Evolutionary conservation across 2,329 filamentous ascomycete genomes (phyloP).

Genomic region (Colletotrichum filicis): DNA sequence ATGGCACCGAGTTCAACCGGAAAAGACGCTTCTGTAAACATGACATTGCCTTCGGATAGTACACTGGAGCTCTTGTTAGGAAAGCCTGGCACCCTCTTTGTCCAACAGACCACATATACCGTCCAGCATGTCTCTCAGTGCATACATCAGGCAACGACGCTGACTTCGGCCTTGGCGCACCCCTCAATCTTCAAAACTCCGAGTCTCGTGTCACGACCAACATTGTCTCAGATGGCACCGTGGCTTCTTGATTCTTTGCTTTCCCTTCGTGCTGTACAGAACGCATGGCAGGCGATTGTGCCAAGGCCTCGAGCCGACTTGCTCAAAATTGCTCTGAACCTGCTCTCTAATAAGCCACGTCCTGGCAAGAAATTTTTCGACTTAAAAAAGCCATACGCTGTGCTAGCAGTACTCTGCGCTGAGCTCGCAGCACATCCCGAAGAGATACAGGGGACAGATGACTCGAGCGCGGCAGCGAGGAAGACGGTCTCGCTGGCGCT

Average conservation of each 20-base stretch:
- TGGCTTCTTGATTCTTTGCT: conserved; percentile 63
- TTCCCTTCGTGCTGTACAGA: conserved; percentile 53
- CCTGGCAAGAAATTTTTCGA: conserved; percentile 32
- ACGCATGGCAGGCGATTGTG: conserved; percentile 46
- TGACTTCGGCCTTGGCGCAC: conserved; percentile 56
- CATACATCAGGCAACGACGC: conserved; percentile 56
- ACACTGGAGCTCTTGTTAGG: conserved; percentile 50
- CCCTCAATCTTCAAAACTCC: conserved; percentile 48
- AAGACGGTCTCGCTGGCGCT: conserved; percentile 51
- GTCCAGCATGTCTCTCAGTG: conserved; percentile 55
- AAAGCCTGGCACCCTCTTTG: conserved; percentile 29
- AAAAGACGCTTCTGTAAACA: conserved; percentile 41
- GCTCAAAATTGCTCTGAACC: conserved; percentile 7
- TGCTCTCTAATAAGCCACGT: conserved; percentile 18
- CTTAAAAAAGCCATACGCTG: conserved; percentile 48
- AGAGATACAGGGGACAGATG: conserved; percentile 43
- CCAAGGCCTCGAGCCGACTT: conserved; percentile 24
- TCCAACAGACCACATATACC: conserved; percentile 50
- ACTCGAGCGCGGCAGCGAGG: conserved; percentile 42
- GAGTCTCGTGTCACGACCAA: conserved; percentile 44
- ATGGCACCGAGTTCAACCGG: conserved; percentile 41
- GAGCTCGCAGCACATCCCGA: conserved; percentile 50
- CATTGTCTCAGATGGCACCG: conserved; percentile 52
- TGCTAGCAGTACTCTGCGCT: conserved; percentile 54
- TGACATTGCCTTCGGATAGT: conserved; percentile 52